Evolutionary conservation across 176 grass and related monocot species (phyloP), one percentile per base, ranked within the genome.

Genomic region (Lolium perenne): DNA sequence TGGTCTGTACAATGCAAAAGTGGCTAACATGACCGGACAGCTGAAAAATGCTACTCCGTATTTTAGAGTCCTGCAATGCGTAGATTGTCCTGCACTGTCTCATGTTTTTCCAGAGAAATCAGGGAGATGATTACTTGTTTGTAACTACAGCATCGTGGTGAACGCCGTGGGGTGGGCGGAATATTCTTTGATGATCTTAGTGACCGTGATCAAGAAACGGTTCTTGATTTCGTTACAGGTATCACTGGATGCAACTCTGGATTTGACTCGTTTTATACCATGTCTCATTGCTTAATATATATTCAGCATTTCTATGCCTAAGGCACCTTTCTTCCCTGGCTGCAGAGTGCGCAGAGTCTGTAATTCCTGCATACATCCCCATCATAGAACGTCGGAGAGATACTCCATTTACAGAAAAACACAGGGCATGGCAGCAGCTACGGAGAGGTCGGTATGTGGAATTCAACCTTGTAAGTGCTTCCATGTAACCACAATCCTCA

Each of bases 151-250:
- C 93, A 93, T 84, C 91, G 83, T 51, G 88, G 77, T 9, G 91
- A 95, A 84, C 80, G 90, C 50, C 91, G 93, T 78, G 90, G 93
- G 51, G 85, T 95, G 6, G 93, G 93, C 47, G 93, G 88, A 61
- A 95, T 95, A 87, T 95, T 95, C 80, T 95, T 95, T 74, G 93
- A 95, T 71, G 93, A 95, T 79, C 78, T 95, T 54, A 91, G 87
- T 82, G 83, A 95, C 65, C 85, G 79, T 81, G 84, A 89, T 81
- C 91, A 93, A 89, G 91, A 95, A 81, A 87, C 57, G 77, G 91
- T 93, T 76, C 88, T 93, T 71, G 69, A 72, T 47, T 95, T 95
- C 51, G 63, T 84, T 63, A 89, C 93, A 65, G 91, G 91, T 93
- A 72, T 55, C 45, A 47, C 16, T 41, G 29, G 10, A 76, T 64